Evolutionary conservation across 345 rosid species (phyloP), one percentile per base, ranked within the genome.

Genomic region (Barbarea vulgaris): DNA sequence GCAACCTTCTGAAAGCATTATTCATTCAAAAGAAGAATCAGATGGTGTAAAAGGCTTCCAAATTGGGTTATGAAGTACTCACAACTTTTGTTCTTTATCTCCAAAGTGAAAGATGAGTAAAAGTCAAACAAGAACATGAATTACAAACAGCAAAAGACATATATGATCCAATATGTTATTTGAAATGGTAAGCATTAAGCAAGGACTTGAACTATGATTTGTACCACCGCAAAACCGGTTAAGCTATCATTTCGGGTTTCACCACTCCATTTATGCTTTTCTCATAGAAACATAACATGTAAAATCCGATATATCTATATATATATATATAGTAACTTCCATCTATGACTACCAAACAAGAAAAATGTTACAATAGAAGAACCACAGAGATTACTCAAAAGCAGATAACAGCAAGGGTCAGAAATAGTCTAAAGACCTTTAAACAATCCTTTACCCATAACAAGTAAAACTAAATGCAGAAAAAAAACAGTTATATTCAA

Each of bases 1-100:
- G 53, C 89, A 46, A 73, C 53, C 75, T 61, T 67, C 81, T 78
- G 69, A 51, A 34, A 39, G 27, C 37, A 14, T 3, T 33, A 34
- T 19, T 41, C 9, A 37, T 67, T 30, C 24, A 33, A 55, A 41
- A 54, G 33, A 64, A 47, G 67, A 64, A 77, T 64, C 67, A 77
- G 34, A 37, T 30, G 13, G 61, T 61, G 63, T 37, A 4, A 15
- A 33, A 3, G 0, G 12, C 27, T 56, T 66, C 24, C 50, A 7
- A 9, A 63, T 28, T 73, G 5, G 30, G 19, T 34, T 55, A 5
- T 25, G n/a, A 27, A 52, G 41, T 21, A 36, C 15, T 50, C 30
- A 4, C 9, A 52, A 41, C 5, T 51, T 19, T 22, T 74, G 27
- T 27, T 60, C 18, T 31, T 71, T 10, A 14, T 15, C 15, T 9